Evolutionary conservation across 208 protist genomes (phyloP).

Genomic region (Giardia duodenalis): DNA sequence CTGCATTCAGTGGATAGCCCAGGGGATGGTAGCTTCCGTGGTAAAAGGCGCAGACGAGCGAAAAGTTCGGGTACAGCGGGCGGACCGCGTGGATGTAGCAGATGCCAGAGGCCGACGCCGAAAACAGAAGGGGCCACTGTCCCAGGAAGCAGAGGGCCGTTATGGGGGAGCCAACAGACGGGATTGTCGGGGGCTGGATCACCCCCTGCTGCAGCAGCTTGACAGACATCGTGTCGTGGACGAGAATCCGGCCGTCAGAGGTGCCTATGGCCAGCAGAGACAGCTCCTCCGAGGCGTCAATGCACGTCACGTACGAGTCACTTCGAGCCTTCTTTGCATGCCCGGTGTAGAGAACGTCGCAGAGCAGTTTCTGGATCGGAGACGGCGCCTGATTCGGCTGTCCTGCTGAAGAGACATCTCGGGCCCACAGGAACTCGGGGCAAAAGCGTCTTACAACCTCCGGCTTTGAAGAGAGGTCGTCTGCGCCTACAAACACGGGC

Average conservation of each 20-base stretch:
- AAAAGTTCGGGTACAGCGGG: not conserved
- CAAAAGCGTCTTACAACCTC: not conserved
- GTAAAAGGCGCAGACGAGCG: not conserved
- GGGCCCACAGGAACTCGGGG: not conserved
- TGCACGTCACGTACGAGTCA: not conserved
- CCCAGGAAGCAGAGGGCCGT: not conserved
- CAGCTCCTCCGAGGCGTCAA: not conserved
- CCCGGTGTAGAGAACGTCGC: not conserved
- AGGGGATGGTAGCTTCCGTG: not conserved
- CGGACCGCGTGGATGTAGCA: slow-evolving; percentile 14
- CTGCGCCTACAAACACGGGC: not conserved
- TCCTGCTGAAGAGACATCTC: not conserved
- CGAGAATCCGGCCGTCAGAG: not conserved
- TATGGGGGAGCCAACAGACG: not conserved
- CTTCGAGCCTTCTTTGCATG: not conserved
- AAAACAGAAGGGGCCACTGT: not conserved
- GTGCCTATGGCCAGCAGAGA: not conserved
- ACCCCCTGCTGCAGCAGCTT: slow-evolving; percentile 11
- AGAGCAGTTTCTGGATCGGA: not conserved
- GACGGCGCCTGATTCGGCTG: not conserved
- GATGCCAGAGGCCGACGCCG: not conserved
- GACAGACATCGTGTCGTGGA: slow-evolving; percentile 12
- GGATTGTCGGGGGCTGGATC: not conserved
- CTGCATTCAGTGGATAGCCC: not conserved
- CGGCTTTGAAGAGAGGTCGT: not conserved